A percentile compares a stretch with the other conserved stretches of the same genome.
These are phyloP conservation scores for Cercospora nicotianae DNA, from an alignment of 2,329 filamentous ascomycete genomes.

Conservation along the genomic window DNA sequence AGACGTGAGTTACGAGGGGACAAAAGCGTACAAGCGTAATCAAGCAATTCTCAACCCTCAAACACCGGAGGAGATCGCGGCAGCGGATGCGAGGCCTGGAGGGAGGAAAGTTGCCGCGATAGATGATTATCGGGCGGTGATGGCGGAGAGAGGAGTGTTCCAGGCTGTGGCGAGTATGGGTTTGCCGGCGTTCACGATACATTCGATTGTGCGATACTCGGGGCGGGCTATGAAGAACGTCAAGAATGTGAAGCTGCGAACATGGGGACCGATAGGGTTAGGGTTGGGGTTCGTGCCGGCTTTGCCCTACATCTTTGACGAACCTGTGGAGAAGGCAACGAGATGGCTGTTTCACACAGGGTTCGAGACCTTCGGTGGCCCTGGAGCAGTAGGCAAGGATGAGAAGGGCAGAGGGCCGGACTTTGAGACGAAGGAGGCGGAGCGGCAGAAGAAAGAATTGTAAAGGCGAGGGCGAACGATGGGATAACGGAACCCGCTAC, in stretches of 20 bases:
- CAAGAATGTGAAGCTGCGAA: conserved; percentile 73
- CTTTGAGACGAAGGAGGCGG: conserved; percentile 15
- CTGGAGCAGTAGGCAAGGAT: conserved; percentile 54
- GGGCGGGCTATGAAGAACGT: conserved; percentile 79
- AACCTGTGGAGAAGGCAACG: conserved; percentile 87
- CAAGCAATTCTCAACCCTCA: conserved; percentile 71
- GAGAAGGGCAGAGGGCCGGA: conserved; percentile 38
- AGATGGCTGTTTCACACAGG: conserved; percentile 87
- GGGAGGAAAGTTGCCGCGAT: conserved; percentile 60
- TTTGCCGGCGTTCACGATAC: conserved; percentile 88
- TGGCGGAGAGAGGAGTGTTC: conserved; percentile 87
- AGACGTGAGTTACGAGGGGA: conserved; percentile 89
- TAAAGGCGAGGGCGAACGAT: background rate
- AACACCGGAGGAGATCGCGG: conserved; percentile 44
- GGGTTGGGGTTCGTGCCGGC: conserved; percentile 71
- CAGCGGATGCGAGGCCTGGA: conserved; percentile 20
- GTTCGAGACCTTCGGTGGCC: conserved; percentile 71
- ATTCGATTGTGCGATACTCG: conserved; percentile 87
- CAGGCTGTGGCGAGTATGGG: conserved; percentile 92
- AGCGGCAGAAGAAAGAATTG: conserved; percentile 5
- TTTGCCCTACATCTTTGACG: conserved; percentile 80
- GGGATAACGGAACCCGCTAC: background rate
- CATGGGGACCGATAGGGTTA: conserved; percentile 85
- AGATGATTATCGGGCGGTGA: conserved; percentile 87
- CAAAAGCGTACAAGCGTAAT: conserved; percentile 90